Conservation (phyloP, 2,329 filamentous ascomycete genomes). For the Colletotrichum acutatum region DNA sequence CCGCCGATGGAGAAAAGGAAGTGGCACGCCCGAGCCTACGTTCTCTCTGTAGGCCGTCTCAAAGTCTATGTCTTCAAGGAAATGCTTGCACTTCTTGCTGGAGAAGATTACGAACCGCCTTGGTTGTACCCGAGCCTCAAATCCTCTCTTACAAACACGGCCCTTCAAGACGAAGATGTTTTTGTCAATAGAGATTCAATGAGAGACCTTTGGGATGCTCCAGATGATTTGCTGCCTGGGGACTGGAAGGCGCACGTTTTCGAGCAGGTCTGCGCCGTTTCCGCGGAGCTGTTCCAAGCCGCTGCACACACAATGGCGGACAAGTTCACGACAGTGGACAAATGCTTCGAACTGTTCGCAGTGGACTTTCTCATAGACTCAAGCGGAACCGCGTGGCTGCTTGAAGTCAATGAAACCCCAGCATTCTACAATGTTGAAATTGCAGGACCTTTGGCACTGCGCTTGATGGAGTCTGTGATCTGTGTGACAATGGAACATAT, state of each 20-base stretch:
- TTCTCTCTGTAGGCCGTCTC: constrained; percentile 48
- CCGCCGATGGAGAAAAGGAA: constrained; percentile 46
- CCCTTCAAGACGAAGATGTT: constrained; percentile 48
- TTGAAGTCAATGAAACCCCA: constrained; percentile 52
- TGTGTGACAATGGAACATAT: constrained; percentile 49
- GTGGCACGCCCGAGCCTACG: constrained; percentile 51
- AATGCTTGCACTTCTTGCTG: constrained; percentile 48
- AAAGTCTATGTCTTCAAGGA: constrained; percentile 51
- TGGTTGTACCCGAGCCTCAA: constrained; percentile 48
- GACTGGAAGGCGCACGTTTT: constrained; percentile 48
- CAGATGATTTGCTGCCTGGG: constrained; percentile 43
- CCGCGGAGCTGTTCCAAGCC: constrained; percentile 47
- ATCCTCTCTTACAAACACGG: constrained; percentile 51
- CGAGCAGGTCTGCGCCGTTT: constrained; percentile 47
- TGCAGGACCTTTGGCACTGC: constrained; percentile 45
- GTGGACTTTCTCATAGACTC: constrained; percentile 49
- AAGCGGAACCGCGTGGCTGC: constrained; percentile 45
- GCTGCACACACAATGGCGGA: constrained; percentile 51
- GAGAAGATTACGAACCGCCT: constrained; percentile 48
- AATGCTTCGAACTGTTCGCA: constrained; percentile 51
- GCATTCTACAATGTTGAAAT: constrained; percentile 49
- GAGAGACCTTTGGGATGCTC: constrained; percentile 46
- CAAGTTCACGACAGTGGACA: constrained; percentile 49
- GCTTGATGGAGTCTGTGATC: constrained; percentile 50
- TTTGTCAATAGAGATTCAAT: constrained; percentile 46